These are phyloP conservation scores for Fusarium poae DNA, from an alignment of 2,329 filamentous ascomycete genomes.

Conservation along the genomic window DNA sequence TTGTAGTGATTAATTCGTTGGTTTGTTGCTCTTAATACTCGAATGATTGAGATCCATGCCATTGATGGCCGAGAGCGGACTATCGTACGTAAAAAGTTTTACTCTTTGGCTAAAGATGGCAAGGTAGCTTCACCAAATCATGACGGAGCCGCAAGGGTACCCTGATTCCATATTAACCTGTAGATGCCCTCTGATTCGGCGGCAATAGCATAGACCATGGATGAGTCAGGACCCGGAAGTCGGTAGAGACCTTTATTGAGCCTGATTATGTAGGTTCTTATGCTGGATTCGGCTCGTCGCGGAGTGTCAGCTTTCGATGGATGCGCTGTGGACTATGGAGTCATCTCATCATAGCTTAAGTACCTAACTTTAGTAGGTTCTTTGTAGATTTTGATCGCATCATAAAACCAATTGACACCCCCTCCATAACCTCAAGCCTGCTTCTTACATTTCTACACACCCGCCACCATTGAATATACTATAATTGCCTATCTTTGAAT, in stretches of 20 bases:
- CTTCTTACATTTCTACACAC: slow-evolving; percentile 8
- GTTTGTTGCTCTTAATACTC: slow-evolving; percentile 10
- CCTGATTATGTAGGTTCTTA: slow-evolving; percentile 23
- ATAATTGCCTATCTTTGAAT: slow-evolving; percentile 7
- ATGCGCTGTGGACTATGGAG: slow-evolving; percentile 27
- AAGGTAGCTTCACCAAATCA: slow-evolving; percentile 7
- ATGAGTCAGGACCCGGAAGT: slow-evolving; percentile 48
- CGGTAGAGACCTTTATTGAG: slow-evolving; percentile 37
- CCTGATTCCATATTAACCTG: slow-evolving; percentile 20
- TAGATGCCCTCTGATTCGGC: slow-evolving; percentile 37
- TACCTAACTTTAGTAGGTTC: not conserved
- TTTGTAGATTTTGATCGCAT: slow-evolving; percentile 23
- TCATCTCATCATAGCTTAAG: slow-evolving; percentile 42
- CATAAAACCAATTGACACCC: slow-evolving; percentile 39
- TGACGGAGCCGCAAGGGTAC: slow-evolving; percentile 40
- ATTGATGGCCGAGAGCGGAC: slow-evolving; percentile 38
- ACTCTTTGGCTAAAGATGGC: slow-evolving; percentile 5
- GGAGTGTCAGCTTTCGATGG: slow-evolving; percentile 25
- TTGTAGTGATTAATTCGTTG: slow-evolving; percentile 18
- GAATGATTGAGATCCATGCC: slow-evolving; percentile 20
- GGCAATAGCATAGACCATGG: slow-evolving; percentile 23
- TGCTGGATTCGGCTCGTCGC: slow-evolving; percentile 47
- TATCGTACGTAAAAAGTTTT: slow-evolving; percentile 40
- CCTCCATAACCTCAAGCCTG: slow-evolving; percentile 1
- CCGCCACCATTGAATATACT: not conserved